Conservation (phyloP, 495 filamentous ascomycete genomes). For the Aspergillus bridgeri region DNA sequence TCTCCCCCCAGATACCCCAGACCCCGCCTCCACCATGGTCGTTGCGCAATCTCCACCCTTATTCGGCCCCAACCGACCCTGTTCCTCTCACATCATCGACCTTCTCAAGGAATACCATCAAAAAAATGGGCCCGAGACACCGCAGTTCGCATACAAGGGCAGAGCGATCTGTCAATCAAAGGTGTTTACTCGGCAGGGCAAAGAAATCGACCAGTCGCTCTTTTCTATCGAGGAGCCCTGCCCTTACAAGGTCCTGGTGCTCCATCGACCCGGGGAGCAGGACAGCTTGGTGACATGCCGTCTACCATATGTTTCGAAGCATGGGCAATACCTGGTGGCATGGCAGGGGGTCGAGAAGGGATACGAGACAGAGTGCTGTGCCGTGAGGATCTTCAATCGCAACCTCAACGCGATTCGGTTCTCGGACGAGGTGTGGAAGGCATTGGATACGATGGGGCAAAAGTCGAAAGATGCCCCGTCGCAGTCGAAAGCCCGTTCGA, state of each 20-base stretch:
- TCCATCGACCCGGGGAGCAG: constrained; percentile 3
- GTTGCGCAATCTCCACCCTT: neutral
- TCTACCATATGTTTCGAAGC: neutral
- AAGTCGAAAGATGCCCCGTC: neutral
- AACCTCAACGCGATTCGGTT: neutral
- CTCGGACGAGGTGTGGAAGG: constrained; percentile 2
- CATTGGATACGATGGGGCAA: neutral
- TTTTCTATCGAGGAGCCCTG: neutral
- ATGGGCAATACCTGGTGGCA: constrained; percentile 1
- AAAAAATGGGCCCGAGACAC: constrained; percentile 10
- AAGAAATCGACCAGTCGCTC: constrained; percentile 11
- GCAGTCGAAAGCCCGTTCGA: too few relatives aligned
- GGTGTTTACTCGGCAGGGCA: constrained; percentile 17
- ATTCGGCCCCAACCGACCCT: neutral
- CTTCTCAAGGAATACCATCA: constrained; percentile 12
- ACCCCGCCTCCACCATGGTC: neutral
- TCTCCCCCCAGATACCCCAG: neutral
- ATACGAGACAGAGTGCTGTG: constrained; percentile 2
- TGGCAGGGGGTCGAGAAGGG: constrained; percentile 4
- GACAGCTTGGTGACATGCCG: constrained; percentile 15
- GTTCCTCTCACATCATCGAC: constrained; percentile 1
- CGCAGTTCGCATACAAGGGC: constrained; percentile 1
- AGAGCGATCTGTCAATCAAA: constrained; percentile 6
- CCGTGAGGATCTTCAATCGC: constrained; percentile 1
- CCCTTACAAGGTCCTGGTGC: constrained; percentile 8